Conservation (phyloP, 257 asterid species). For the Przewalskia tangutica region DNA sequence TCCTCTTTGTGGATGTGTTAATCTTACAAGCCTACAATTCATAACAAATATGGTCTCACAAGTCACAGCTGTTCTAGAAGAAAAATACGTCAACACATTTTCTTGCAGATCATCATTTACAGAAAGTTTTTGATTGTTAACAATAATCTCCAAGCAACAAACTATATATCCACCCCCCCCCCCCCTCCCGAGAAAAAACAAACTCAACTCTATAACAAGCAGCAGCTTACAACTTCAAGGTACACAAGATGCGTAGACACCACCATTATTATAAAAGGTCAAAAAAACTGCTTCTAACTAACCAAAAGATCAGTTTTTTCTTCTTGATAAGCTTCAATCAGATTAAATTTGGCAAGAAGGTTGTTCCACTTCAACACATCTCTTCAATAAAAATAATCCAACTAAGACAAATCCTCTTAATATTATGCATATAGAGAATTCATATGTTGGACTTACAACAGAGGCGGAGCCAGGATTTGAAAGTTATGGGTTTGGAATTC, state of each 20-base stretch:
- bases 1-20: neutral
- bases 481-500: neutral
- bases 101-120: neutral
- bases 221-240: neutral
- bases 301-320: neutral
- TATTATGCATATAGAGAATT: neutral
- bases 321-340: neutral
- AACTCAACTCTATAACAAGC: neutral
- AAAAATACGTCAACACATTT: neutral
- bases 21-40: neutral
- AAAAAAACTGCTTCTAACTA: neutral
- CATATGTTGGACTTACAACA: neutral
- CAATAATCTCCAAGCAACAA: no score
- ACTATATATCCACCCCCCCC: no score
- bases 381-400: neutral
- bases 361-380: neutral
- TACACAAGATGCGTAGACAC: neutral
- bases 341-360: neutral
- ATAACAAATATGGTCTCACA: neutral
- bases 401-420: neutral
- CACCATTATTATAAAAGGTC: no score
- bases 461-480: neutral
- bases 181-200: no score
- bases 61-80: neutral
- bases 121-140: neutral